Percentiles rank a stretch among this genome's conserved stretches.
Evolutionary conservation across 257 asterid species (phyloP).

Genomic region (Gentiana dahurica): DNA sequence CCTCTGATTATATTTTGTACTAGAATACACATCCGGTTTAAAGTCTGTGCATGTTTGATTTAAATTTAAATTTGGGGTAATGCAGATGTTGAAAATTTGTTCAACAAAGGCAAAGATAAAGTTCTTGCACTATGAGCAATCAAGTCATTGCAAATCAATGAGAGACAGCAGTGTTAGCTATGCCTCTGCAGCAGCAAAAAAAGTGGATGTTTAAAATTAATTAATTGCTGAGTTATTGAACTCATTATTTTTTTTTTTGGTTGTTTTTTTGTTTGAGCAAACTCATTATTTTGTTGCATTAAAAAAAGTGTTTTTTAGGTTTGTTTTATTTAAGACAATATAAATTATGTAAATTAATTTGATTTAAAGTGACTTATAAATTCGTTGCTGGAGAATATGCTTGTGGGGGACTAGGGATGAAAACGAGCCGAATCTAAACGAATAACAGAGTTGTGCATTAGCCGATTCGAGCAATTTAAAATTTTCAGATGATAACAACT

Average conservation of each 20-base stretch:
- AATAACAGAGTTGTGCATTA: no score
- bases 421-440: no score
- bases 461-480: no score
- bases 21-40: no score
- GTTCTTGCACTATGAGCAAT: constrained; percentile 84
- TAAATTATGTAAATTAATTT: neutral
- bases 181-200: constrained; percentile 87
- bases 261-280: neutral
- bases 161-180: constrained; percentile 97
- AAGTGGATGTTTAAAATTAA: constrained; percentile 38
- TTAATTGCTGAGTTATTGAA: neutral
- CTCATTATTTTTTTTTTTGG: neutral
- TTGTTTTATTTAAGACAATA: neutral
- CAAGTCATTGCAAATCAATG: constrained; percentile 77
- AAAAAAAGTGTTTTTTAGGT: neutral
- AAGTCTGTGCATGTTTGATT: no score
- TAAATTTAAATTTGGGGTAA: neutral
- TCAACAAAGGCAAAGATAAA: constrained; percentile 60
- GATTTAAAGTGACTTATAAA: neutral
- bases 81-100: constrained; percentile 67
- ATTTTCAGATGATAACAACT: no score
- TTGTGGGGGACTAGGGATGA: no score
- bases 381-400: neutral
- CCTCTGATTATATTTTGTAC: no score
- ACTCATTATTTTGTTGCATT: neutral